A percentile compares a stretch with the other conserved stretches of the same genome.
phyloP scores from a whole-genome alignment of 1,139 yeast species.

The Geotrichum histeridarum region DNA sequence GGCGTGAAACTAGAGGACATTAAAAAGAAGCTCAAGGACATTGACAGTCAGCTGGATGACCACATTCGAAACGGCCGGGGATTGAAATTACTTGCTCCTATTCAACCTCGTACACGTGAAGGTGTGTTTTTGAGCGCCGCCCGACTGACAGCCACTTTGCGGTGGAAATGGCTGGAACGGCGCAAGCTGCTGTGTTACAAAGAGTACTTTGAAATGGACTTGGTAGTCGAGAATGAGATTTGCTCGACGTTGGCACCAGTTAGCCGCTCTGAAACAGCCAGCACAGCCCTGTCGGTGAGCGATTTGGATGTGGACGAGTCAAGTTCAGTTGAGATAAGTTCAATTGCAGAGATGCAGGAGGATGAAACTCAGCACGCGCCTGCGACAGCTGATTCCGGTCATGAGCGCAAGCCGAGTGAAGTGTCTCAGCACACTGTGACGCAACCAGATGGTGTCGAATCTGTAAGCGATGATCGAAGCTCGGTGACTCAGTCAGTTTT shows the following conservation, averaged over 20 bases:
- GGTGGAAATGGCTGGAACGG: conserved; percentile 52
- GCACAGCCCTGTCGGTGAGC: neutral
- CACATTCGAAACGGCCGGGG: conserved; percentile 40
- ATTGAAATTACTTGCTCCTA: conserved; percentile 48
- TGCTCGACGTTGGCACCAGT: conserved; percentile 10
- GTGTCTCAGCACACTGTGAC: neutral
- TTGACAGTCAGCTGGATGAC: conserved; percentile 38
- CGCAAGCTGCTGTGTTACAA: conserved; percentile 43
- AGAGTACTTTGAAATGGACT: conserved; percentile 39
- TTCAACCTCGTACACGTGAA: conserved; percentile 49
- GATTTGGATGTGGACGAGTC: neutral
- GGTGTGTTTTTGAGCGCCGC: conserved; percentile 44
- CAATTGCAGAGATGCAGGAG: neutral
- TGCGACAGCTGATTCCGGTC: neutral
- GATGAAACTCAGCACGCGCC: neutral
- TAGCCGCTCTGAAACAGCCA: neutral
- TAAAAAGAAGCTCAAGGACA: conserved; percentile 32
- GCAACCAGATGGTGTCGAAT: neutral
- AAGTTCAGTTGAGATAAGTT: neutral
- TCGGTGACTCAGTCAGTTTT: neutral
- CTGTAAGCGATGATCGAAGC: neutral
- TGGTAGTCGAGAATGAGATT: conserved; percentile 28
- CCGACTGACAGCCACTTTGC: conserved; percentile 46
- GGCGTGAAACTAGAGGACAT: conserved; percentile 36
- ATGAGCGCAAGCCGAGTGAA: neutral